Evolutionary conservation across 2,329 filamentous ascomycete genomes (phyloP).

Genomic region (Fusarium temperatum): DNA sequence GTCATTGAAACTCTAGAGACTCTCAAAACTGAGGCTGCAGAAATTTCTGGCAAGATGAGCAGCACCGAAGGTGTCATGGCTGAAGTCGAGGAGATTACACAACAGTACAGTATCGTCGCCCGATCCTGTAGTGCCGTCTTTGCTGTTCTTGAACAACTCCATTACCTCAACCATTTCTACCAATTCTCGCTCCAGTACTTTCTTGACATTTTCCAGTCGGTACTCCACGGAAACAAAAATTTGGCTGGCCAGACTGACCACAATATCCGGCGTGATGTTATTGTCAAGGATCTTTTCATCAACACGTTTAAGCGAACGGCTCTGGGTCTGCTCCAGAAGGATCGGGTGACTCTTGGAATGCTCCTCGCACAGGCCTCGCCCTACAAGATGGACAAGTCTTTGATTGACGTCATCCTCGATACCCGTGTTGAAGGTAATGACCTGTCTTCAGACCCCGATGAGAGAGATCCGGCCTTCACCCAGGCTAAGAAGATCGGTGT

Average conservation of each 20-base stretch:
- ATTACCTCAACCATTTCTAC: constrained; percentile 99
- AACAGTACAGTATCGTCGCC: constrained; percentile 92
- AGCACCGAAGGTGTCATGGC: constrained; percentile 98
- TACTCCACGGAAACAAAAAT: constrained; percentile 82
- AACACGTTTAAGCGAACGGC: constrained; percentile 95
- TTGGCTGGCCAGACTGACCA: constrained; percentile 77
- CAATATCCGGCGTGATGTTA: constrained; percentile 83
- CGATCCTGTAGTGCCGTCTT: constrained; percentile 97
- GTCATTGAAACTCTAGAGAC: constrained; percentile 98
- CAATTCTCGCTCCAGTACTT: constrained; percentile 99
- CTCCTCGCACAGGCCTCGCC: constrained; percentile 95
- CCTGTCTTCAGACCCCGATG: constrained; percentile 73
- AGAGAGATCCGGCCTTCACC: constrained; percentile 73
- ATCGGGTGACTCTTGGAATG: constrained; percentile 93
- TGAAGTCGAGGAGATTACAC: constrained; percentile 95
- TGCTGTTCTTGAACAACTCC: constrained; percentile 93
- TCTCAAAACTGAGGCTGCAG: constrained; percentile 95
- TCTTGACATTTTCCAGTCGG: constrained; percentile 94
- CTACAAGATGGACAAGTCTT: constrained; percentile 89
- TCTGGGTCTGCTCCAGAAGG: constrained; percentile 89
- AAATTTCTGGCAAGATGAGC: constrained; percentile 95
- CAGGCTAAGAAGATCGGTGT: constrained; percentile 74
- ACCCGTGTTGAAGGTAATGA: constrained; percentile 79
- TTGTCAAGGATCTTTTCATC: constrained; percentile 90
- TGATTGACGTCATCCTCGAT: constrained; percentile 89